Conservation (phyloP, 2,329 filamentous ascomycete species). For the Cladosporium sphaerospermum region DNA sequence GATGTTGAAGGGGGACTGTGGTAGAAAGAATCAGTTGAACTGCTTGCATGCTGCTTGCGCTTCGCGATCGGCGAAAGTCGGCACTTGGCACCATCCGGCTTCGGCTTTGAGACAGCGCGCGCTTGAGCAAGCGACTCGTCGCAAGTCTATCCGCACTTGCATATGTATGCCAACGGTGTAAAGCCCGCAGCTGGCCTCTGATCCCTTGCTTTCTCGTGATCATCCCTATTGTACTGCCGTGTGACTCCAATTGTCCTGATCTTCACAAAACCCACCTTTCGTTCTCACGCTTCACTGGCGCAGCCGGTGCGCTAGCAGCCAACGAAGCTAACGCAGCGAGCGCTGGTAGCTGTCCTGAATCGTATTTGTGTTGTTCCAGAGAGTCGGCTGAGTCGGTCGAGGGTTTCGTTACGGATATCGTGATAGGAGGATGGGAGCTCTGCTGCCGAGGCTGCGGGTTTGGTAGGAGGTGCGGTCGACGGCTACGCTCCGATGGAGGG, state of each 20-base stretch:
- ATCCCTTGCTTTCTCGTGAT: too few species aligned
- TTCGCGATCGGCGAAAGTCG: neutral
- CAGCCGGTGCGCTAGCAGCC: slow-evolving; percentile 11
- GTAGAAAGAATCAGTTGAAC: slow-evolving; percentile 4
- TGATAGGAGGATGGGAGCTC: slow-evolving; percentile 8
- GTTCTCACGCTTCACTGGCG: slow-evolving; percentile 6
- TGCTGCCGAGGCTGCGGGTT: slow-evolving; percentile 1
- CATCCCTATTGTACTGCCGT: too few species aligned
- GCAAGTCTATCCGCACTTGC: too few species aligned
- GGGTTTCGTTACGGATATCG: slow-evolving; percentile 25
- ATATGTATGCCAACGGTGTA: too few species aligned
- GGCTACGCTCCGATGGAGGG: slow-evolving; percentile 8
- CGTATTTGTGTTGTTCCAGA: slow-evolving; percentile 43
- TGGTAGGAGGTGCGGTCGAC: neutral
- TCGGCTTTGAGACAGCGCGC: neutral
- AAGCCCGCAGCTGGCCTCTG: too few species aligned
- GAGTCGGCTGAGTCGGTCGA: slow-evolving; percentile 46
- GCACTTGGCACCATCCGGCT: neutral
- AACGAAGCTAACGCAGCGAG: slow-evolving; percentile 53
- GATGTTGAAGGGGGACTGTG: neutral
- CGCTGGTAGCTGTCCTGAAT: slow-evolving; percentile 35
- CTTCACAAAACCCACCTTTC: slow-evolving; percentile 1
- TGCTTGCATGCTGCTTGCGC: neutral
- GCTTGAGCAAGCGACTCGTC: too few species aligned
- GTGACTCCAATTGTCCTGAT: neutral